A percentile compares a stretch with the other conserved stretches of the same genome.
Conservation (phyloP, 1,284 basidiomycete species). For the Sporisorium sorghi region DNA sequence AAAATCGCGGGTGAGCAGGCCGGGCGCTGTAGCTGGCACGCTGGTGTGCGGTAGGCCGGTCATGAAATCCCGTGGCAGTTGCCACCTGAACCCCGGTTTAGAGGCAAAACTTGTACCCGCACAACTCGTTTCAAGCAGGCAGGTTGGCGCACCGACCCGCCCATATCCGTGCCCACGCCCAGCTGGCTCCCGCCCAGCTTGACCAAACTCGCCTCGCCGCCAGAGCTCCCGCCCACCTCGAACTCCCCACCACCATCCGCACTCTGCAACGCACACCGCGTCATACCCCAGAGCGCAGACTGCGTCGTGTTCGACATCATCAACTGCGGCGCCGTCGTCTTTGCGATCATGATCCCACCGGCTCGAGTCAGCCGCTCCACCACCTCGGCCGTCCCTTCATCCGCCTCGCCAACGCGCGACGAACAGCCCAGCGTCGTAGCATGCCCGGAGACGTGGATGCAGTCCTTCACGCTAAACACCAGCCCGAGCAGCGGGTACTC, state of each 20-base stretch:
- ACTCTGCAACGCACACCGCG: constrained; percentile 5
- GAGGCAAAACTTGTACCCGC: constrained; percentile 34
- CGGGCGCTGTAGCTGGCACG: constrained; percentile 37
- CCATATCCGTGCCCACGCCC: constrained; percentile 57
- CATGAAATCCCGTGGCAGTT: constrained; percentile 31
- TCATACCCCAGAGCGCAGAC: constrained; percentile 38
- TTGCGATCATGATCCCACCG: constrained; percentile 54
- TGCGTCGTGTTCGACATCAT: constrained; percentile 51
- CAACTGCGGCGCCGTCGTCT: constrained; percentile 53
- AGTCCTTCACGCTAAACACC: constrained; percentile 56
- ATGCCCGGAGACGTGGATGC: constrained; percentile 40
- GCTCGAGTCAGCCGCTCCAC: constrained; percentile 6
- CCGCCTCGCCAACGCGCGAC: constrained; percentile 15
- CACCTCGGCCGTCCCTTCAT: constrained; percentile 10
- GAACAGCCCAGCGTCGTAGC: constrained; percentile 49
- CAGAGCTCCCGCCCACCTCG: constrained; percentile 54
- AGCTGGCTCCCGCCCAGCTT: constrained; percentile 40
- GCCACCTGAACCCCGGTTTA: constrained; percentile 15
- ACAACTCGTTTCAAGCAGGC: constrained; percentile 38
- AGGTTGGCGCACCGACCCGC: constrained; percentile 57
- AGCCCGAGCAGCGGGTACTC: constrained; percentile 32
- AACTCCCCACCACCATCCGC: constrained; percentile 16
- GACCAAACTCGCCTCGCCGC: constrained; percentile 54
- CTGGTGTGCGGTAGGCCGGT: constrained; percentile 43
- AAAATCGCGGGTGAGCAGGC: constrained; percentile 19